Conservation (phyloP, 495 filamentous ascomycete genomes). For the Chlorociboria aeruginascens region DNA sequence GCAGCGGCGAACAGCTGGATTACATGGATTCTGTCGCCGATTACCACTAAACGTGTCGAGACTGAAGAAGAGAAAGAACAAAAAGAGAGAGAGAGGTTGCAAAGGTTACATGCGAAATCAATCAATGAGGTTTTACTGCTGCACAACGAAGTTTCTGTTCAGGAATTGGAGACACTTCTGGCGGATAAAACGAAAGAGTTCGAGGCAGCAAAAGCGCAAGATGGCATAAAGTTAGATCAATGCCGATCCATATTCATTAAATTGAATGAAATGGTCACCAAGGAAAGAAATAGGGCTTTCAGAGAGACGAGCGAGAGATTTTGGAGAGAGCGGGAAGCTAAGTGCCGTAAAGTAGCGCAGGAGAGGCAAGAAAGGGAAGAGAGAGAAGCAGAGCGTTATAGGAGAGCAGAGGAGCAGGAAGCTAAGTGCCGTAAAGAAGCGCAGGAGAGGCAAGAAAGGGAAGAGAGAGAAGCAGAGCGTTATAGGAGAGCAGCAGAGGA, state of each 20-base stretch:
- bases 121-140: constrained; percentile 21
- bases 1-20: constrained; percentile 22
- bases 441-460: constrained; percentile 17
- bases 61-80: constrained; percentile 22
- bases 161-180: constrained; percentile 13
- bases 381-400: constrained; percentile 8
- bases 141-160: constrained; percentile 6
- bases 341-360: constrained; percentile 4
- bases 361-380: constrained; percentile 15
- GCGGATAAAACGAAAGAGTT: constrained; percentile 8
- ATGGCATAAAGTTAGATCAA: constrained; percentile 9
- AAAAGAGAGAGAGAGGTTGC: constrained; percentile 20
- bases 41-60: constrained; percentile 18
- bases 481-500: constrained; percentile 7
- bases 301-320: constrained; percentile 4
- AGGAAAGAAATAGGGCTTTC: constrained; percentile 8
- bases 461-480: constrained; percentile 7
- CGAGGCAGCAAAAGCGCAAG: constrained; percentile 4
- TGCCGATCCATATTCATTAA: no score
- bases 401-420: constrained; percentile 7
- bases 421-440: not conserved
- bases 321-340: constrained; percentile 6
- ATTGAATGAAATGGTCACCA: not conserved
- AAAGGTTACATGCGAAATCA: constrained; percentile 21
- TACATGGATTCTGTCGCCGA: constrained; percentile 20